Conservation (phyloP, 2,329 filamentous ascomycete genomes). For the Claviceps citrina region DNA sequence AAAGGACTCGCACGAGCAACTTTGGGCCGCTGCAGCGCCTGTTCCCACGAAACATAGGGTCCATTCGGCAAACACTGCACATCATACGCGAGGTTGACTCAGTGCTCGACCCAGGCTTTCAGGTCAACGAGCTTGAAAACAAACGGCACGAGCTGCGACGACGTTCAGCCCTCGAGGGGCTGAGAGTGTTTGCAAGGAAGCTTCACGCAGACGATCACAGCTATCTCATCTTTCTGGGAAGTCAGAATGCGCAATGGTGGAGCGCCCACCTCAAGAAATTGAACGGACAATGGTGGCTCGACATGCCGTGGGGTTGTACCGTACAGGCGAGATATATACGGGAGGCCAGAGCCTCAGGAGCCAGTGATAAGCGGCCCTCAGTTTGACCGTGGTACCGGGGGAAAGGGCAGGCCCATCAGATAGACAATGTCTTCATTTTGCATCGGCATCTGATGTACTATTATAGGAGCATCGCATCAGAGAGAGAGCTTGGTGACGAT, state of each 20-base stretch:
- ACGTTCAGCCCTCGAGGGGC: constrained; percentile 8
- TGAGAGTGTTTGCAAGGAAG: constrained; percentile 10
- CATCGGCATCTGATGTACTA: neutral
- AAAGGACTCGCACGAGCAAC: constrained; percentile 10
- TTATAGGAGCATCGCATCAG: neutral
- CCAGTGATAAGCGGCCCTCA: neutral
- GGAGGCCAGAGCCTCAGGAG: neutral
- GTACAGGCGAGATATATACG: constrained; percentile 9
- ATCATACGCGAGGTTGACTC: constrained; percentile 14
- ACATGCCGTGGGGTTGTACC: constrained; percentile 14
- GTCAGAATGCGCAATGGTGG: constrained; percentile 15
- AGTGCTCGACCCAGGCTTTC: constrained; percentile 14
- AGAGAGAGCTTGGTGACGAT: neutral
- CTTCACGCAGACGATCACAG: constrained; percentile 11
- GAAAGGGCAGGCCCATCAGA: no score
- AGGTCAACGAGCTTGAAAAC: constrained; percentile 12
- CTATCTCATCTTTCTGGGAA: constrained; percentile 14
- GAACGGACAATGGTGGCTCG: constrained; percentile 15
- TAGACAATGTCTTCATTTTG: neutral
- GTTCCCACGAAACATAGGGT: constrained; percentile 10
- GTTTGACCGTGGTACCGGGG: no score
- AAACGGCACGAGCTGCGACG: constrained; percentile 11
- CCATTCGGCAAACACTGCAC: constrained; percentile 14
- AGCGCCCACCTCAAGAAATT: constrained; percentile 12
- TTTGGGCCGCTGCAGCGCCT: constrained; percentile 11